Evolutionary conservation across 208 protist genomes (phyloP), one percentile per base, ranked within the genome.

Genomic region (Trichomonas gallinae): DNA sequence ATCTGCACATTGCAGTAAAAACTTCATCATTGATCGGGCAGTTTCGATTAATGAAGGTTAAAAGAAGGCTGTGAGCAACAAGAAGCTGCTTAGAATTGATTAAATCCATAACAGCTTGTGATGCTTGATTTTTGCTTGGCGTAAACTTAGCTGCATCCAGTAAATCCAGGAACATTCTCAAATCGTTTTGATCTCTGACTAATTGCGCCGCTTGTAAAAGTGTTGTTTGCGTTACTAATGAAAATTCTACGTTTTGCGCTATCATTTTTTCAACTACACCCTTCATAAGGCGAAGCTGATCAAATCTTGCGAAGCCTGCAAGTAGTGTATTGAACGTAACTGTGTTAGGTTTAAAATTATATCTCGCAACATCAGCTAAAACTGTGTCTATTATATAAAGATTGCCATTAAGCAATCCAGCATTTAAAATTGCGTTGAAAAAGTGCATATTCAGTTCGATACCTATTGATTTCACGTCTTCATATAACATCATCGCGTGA

Each of bases 201-300:
- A 93, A 42, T 38, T 48, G 40, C 23, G 31, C 87, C 15, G 87
- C 87, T 51, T 93, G 87, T 17, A 93, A 38, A 38, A 93, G 42
- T 0, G 87, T 93, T 51, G 87, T 93, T 93, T 93, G 87, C 38
- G 87, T 93, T 3, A 93, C 45, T 38, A 26, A 34, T 36, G 11
- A 48, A 38, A 93, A 93, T 93, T 93, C 87, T 38, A 93, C 44
- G 36, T 58, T 36, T 51, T 23, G 44, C 2, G 40, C 13, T 3
- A 93, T 93, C 87, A 93, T 93, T 93, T 93, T 51, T 93, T 93
- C 44, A 58, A 93, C 17, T n/a, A 40, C 44, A 38, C 44, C 13
- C 26, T 93, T 51, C 40, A 93, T 93, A 38, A 34, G 17, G 13
- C n/a, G 17, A 31, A 89, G 83, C 48, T 48, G 40, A 8, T 46